Evolutionary conservation across 345 rosid genomes (phyloP).

Genomic region (Gynandropsis gynandra): DNA sequence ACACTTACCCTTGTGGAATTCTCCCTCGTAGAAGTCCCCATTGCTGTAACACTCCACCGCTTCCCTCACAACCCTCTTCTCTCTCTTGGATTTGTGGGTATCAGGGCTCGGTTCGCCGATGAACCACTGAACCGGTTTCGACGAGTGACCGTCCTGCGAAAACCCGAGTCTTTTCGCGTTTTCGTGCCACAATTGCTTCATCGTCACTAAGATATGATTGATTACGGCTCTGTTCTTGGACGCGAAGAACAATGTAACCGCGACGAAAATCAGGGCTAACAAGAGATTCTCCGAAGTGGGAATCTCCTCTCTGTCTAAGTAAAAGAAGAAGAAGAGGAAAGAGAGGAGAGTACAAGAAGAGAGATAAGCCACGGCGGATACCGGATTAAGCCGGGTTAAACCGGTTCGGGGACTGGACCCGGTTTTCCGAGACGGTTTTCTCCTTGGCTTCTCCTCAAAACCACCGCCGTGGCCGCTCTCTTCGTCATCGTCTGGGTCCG

Average conservation of each 20-base stretch:
- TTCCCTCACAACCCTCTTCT: constrained; percentile 39
- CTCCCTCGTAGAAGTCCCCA: constrained; percentile 83
- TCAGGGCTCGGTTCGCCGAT: constrained; percentile 43
- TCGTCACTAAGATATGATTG: constrained; percentile 29
- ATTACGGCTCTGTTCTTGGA: constrained; percentile 54
- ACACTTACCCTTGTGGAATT: constrained; percentile 63
- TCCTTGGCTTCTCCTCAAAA: constrained; percentile 24
- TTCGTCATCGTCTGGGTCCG: constrained; percentile 12
- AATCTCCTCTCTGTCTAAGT: constrained; percentile 40
- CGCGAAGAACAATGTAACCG: constrained; percentile 61
- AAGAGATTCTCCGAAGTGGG: constrained; percentile 61
- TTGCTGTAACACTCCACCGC: constrained; percentile 78
- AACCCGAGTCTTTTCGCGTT: constrained; percentile 30
- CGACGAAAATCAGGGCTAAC: constrained; percentile 54
- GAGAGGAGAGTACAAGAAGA: constrained; percentile 33
- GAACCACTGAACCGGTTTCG: constrained; percentile 62
- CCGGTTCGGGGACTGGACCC: constrained; percentile 37
- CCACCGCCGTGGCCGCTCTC: constrained; percentile 1
- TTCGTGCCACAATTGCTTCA: constrained; percentile 34
- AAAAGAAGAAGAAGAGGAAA: constrained; percentile 41
- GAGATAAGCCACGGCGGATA: constrained; percentile 41
- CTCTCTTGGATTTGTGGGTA: constrained; percentile 7
- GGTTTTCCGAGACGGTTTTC: constrained; percentile 16
- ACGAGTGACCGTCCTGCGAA: constrained; percentile 21
- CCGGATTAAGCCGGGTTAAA: constrained; percentile 39